Base-by-base conservation (phyloP, 1,139 yeast species). In the Arxiozyma bovina region DNA sequence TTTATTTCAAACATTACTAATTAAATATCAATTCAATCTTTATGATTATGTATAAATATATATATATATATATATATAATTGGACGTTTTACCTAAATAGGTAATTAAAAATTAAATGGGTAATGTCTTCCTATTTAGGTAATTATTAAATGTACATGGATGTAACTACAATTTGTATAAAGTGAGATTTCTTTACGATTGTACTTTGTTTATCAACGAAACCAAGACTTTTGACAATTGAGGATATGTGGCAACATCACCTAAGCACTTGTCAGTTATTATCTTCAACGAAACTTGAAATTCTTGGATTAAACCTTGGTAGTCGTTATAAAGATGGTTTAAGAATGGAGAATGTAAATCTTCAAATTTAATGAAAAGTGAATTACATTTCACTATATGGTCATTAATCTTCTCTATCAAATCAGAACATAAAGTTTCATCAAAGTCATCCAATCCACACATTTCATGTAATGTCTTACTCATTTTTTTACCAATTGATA, bases 281-380 rank as follows among this genome's bases (percentile, higher is more conserved):
- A 61, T 58, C 50, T 63, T 64, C 23, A 67, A 54, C 17, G 69
- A 62, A 15, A 63, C 56, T 49, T 64, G 68, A 42, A 64, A 64
- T 23, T 62, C 64, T 48, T 63, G 66, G 20, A 66, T 48, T 17
- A 65, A 54, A 20, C 67, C 65, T 40, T 64, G 67, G 51, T 63
- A 64, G 41, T 65, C 69, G 46, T 66, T 65, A 27, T 64, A 58
- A 41, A 65, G 45, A 50, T 66, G 65, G 45, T 58, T 61, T 20
- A 66, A 53, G 40, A 60, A 58, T 8, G 69, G 66, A 5, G 70
- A 67, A n/a, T 59, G 58, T 22, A 61, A 48, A 2, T 57, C 56
- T 23, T 60, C 57, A 20, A 65, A 42, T 6, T 58, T 52, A 7
- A 51, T 52, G 11, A 67, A 54, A 18, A 61, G 48, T 8, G 51